Evolutionary conservation across 192 early-diverging fungal species (phyloP).

Genomic region (Tieghemiomyces parasiticus): DNA sequence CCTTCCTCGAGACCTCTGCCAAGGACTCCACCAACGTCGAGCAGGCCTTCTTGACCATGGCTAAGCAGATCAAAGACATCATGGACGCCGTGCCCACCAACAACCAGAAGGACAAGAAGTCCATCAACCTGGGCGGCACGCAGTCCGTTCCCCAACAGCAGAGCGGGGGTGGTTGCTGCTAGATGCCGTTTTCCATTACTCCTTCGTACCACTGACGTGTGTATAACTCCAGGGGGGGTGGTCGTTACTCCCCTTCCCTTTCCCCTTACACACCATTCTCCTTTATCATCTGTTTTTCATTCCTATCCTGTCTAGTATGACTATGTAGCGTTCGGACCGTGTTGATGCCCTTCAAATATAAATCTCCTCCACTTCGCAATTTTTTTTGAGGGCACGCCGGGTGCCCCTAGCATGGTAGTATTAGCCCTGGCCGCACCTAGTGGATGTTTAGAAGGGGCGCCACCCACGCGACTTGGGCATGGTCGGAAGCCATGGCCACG

Average conservation of each 20-base stretch:
- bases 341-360: background rate
- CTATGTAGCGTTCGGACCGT: background rate
- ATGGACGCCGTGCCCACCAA: conserved; percentile 14
- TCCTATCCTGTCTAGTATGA: background rate
- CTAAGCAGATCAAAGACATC: conserved; percentile 98
- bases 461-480: too few species aligned
- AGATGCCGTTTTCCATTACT: conserved; percentile 1
- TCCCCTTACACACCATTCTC: background rate
- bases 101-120: conserved; percentile 12
- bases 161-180: conserved; percentile 10
- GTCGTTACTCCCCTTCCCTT: conserved; percentile 9
- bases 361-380: too few species aligned
- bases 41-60: conserved; percentile 99
- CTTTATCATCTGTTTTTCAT: background rate
- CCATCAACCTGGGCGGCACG: conserved; percentile 11
- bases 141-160: conserved; percentile 10
- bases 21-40: conserved; percentile 98
- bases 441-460: too few species aligned
- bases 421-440: too few species aligned
- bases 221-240: too few species aligned
- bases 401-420: too few species aligned
- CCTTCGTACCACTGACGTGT: too few species aligned
- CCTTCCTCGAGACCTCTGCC: conserved; percentile 94
- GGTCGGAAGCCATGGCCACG: too few species aligned
- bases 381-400: too few species aligned